Evolutionary conservation across 768 basidiomycete genomes (phyloP), one percentile per base, ranked within the genome.

Genomic region (Serendipita sp.): DNA sequence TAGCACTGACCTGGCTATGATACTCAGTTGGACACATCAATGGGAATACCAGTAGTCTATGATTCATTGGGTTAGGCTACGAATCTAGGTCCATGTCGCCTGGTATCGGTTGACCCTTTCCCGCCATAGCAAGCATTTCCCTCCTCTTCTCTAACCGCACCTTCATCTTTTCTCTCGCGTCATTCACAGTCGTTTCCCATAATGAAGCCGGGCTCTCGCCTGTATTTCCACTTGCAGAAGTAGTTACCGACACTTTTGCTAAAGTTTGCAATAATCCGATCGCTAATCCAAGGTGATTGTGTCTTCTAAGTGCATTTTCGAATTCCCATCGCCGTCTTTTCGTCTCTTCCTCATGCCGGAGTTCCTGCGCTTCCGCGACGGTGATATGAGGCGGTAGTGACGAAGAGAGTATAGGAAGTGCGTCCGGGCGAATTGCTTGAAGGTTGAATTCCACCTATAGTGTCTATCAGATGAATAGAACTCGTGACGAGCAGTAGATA

Each of bases 321-420:
- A 92, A 90, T 88, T 91, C 84, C 90, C 90, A 92, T 47, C 84
- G 79, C 69, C 87, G 81, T 41, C 90, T 81, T 75, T 89, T 90
- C 13, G 81, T 76, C 63, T 82, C 85, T 73, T 91, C 79, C 74
- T 65, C 66, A 3, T 46, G 52, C 71, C 80, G 84, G 63, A 75
- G 74, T 67, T 73, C 75, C 62, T 78, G 74, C 28, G 92, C 73
- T 60, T 85, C 83, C 28, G 77, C 71, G 71, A 84, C 80, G 28
- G 56, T 60, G 28, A 60, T 10, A 3, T 60, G 16, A 10, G 56
- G 56, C 10, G 30, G 28, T 18, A 38, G 36, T 8, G 28, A 28
- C 4, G 56, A 60, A n/a, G 56, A 28, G 18, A 97, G 79, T 3
- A 73, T 70, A 11, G 88, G 88, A 30, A 96, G 69, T 35, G 90